Evolutionary conservation across 1,139 yeast genomes (phyloP).

Genomic region (Schizosaccharomyces versatilis): DNA sequence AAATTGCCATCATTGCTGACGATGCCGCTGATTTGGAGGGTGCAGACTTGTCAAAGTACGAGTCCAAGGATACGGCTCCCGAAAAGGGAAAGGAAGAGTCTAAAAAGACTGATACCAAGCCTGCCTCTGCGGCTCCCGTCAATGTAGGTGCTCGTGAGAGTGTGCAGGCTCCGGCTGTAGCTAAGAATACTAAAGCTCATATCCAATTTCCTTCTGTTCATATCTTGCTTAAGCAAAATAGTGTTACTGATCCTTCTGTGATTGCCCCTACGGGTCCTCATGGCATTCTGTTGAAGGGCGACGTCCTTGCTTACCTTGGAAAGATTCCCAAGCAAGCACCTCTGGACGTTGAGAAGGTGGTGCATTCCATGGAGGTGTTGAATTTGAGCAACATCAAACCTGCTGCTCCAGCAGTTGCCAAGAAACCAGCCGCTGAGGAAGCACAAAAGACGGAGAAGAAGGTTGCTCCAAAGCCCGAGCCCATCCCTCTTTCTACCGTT

Average conservation of each 20-base stretch:
- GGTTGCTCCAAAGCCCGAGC: constrained; percentile 18
- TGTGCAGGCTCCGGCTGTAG: neutral
- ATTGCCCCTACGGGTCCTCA: constrained; percentile 75
- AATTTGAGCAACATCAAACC: constrained; percentile 54
- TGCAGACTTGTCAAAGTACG: constrained; percentile 33
- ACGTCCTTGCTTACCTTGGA: constrained; percentile 67
- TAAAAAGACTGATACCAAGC: constrained; percentile 3
- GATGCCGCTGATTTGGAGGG: constrained; percentile 57
- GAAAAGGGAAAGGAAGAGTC: constrained; percentile 10
- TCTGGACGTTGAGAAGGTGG: constrained; percentile 30
- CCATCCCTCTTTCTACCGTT: constrained; percentile 17
- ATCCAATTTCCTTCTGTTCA: constrained; percentile 65
- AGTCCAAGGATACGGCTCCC: constrained; percentile 14
- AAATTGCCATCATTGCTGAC: constrained; percentile 77
- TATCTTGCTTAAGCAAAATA: constrained; percentile 36
- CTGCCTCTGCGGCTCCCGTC: neutral
- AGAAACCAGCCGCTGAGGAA: neutral
- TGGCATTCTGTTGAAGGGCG: constrained; percentile 77
- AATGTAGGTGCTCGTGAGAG: neutral
- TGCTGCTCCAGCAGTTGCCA: neutral
- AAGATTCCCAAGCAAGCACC: constrained; percentile 37
- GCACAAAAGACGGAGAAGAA: constrained; percentile 9
- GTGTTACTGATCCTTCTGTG: constrained; percentile 48
- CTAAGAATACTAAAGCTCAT: neutral
- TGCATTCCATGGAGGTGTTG: constrained; percentile 39